These are phyloP conservation scores for Dichotomopilus funicola DNA, from an alignment of 2,329 filamentous ascomycete species.

Conservation along the genomic window DNA sequence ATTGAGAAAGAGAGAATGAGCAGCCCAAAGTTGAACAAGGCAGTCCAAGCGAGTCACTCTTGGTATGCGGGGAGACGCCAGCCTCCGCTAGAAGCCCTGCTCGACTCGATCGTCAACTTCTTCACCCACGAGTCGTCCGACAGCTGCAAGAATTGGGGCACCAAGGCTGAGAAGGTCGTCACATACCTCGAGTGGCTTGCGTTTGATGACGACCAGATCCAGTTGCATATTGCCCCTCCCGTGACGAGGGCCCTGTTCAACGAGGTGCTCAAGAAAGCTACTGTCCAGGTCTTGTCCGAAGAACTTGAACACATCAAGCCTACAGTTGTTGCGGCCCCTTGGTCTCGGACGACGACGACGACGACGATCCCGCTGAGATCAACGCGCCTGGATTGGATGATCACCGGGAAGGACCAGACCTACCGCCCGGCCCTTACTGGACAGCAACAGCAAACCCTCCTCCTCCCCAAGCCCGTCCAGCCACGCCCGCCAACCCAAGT, in stretches of 20 bases:
- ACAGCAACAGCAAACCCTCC: slow-evolving; percentile 21
- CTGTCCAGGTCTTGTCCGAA: slow-evolving; percentile 31
- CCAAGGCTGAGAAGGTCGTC: slow-evolving; percentile 31
- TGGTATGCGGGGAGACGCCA: slow-evolving; percentile 22
- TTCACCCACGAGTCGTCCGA: slow-evolving; percentile 43
- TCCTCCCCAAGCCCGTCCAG: slow-evolving; percentile 29
- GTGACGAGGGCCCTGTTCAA: slow-evolving; percentile 23
- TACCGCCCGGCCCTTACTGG: slow-evolving; percentile 10
- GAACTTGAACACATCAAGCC: slow-evolving; percentile 29
- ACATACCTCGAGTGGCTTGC: slow-evolving; percentile 35
- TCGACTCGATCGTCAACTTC: slow-evolving; percentile 36
- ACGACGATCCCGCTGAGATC: slow-evolving; percentile 24
- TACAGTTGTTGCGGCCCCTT: slow-evolving; percentile 9
- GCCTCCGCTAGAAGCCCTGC: slow-evolving; percentile 29
- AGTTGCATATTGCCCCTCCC: slow-evolving; percentile 23
- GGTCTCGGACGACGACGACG: slow-evolving; percentile 23
- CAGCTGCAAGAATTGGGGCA: slow-evolving; percentile 35
- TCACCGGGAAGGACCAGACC: not conserved
- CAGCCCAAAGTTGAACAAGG: too few relatives aligned
- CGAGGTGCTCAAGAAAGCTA: slow-evolving; percentile 30
- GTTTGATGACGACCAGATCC: slow-evolving; percentile 19
- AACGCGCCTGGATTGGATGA: slow-evolving; percentile 23
- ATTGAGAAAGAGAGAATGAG: too few relatives aligned
- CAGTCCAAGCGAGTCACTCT: slow-evolving; percentile 2
- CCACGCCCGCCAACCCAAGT: slow-evolving; percentile 19